Evolutionary conservation across 257 asterid species (phyloP), one percentile per base, ranked within the genome.

Genomic region (Gentiana dahurica): DNA sequence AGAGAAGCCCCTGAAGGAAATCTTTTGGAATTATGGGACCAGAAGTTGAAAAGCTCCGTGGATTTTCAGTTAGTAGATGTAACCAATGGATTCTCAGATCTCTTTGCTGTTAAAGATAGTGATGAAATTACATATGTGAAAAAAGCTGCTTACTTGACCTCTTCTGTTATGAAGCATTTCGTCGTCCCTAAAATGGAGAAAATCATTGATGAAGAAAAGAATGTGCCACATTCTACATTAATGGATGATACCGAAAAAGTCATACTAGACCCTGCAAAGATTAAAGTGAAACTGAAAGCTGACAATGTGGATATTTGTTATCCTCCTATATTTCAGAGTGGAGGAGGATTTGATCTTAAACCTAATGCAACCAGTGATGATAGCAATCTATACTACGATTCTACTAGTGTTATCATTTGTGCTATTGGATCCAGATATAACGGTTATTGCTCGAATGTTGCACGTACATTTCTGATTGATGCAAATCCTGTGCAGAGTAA

Each of bases 311-410:
- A 64, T 56, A 64, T 64, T n/a, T 64, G 68, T 58, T 64, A 64
- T 56, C 68, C 68, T 1, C 68, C 68, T 39, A 64, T 64, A 57
- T 64, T 64, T 58, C 68, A 64, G 63, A 64, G 68, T 49, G 68
- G 52, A 33, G 50, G 50, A 45, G 62, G 44, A 51, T 57, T 44
- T 57, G 62, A 57, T 57, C 62, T 57, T 11, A 41, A 43, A 57
- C 62, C 62, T 24, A 57, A 51, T 45, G 62, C 62, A 33, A 51
- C 62, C 12, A 57, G 62, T 39, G 47, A 57, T 12, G 62, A 57
- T 32, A 57, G 43, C 8, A 39, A 57, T 51, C 62, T 57, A 34
- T 61, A 61, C 58, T 61, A 61, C 41, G 66, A 61, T 52, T 51
- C 66, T 41, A 54, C 43, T 1, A 61, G 66, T 51, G 59, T 61